phyloP scores from a whole-genome alignment of 768 basidiomycete genomes.

The Phaffia australis region DNA sequence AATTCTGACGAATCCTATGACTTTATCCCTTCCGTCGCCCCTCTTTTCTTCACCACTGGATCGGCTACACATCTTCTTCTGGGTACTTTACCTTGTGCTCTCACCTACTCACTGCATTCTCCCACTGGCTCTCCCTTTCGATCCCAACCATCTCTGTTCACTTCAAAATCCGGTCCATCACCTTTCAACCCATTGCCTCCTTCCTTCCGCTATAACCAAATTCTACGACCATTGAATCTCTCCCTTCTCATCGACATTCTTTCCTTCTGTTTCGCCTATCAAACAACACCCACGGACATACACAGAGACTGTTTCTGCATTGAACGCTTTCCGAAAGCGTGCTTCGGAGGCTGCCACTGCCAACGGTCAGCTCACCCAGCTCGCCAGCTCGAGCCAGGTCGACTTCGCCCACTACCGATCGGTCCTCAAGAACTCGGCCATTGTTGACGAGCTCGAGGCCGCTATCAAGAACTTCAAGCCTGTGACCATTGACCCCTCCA shows the following conservation, averaged over 20 bases:
- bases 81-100: no score
- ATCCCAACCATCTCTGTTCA: neutral
- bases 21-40: no score
- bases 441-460: conserved; percentile 89
- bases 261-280: neutral
- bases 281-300: neutral
- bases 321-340: conserved; percentile 94
- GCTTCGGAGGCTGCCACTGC: conserved; percentile 58
- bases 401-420: conserved; percentile 87
- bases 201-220: conserved; percentile 48
- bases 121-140: neutral
- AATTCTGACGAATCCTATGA: no score
- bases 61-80: no score
- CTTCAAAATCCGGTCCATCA: no score
- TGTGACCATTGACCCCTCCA: conserved; percentile 77
- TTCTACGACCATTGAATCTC: conserved; percentile 32
- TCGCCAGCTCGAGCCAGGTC: conserved; percentile 54
- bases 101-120: neutral
- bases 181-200: conserved; percentile 71
- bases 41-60: no score
- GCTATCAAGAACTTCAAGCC: conserved; percentile 80
- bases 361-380: conserved; percentile 33
- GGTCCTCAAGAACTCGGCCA: conserved; percentile 78
- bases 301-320: conserved; percentile 73
- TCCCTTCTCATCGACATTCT: conserved; percentile 11